These are phyloP conservation scores for Cercospora brassicicola DNA, from an alignment of 2,329 filamentous ascomycete species.

Conservation along the genomic window DNA sequence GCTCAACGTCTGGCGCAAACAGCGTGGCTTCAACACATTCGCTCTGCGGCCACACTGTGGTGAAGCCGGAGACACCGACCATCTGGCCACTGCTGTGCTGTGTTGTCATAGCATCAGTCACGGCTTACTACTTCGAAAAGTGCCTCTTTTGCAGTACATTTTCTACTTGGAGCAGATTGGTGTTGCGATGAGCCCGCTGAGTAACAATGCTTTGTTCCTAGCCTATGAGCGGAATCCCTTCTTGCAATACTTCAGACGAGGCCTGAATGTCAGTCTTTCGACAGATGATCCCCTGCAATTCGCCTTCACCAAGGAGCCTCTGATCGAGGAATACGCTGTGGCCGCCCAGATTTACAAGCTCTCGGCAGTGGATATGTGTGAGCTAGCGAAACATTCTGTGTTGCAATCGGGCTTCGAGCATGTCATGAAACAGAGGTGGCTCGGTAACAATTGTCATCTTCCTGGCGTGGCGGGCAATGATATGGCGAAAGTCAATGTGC, in stretches of 20 bases:
- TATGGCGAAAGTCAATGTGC: slow-evolving; percentile 95
- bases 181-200: slow-evolving; percentile 98
- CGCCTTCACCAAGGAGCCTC: slow-evolving; percentile 94
- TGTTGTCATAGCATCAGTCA: slow-evolving; percentile 98
- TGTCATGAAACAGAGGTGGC: slow-evolving; percentile 85
- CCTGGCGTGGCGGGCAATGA: slow-evolving; percentile 83
- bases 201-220: slow-evolving; percentile 94
- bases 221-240: slow-evolving; percentile 97
- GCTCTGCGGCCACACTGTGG: slow-evolving; percentile 90
- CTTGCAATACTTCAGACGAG: slow-evolving; percentile 89
- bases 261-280: slow-evolving; percentile 91
- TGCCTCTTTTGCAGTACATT: slow-evolving; percentile 90
- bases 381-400: slow-evolving; percentile 93
- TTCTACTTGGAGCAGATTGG: slow-evolving; percentile 98
- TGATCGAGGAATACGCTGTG: slow-evolving; percentile 97
- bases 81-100: slow-evolving; percentile 84
- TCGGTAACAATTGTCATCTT: slow-evolving; percentile 74
- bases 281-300: slow-evolving; percentile 97
- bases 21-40: slow-evolving; percentile 93
- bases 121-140: slow-evolving; percentile 86
- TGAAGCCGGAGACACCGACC: slow-evolving; percentile 94
- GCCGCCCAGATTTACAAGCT: slow-evolving; percentile 98
- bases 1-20: slow-evolving; percentile 86
- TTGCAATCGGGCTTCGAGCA: slow-evolving; percentile 92
- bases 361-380: slow-evolving; percentile 96